phyloP scores from a whole-genome alignment of 192 early-diverging fungal genomes.

The Spinellus fusiger region DNA sequence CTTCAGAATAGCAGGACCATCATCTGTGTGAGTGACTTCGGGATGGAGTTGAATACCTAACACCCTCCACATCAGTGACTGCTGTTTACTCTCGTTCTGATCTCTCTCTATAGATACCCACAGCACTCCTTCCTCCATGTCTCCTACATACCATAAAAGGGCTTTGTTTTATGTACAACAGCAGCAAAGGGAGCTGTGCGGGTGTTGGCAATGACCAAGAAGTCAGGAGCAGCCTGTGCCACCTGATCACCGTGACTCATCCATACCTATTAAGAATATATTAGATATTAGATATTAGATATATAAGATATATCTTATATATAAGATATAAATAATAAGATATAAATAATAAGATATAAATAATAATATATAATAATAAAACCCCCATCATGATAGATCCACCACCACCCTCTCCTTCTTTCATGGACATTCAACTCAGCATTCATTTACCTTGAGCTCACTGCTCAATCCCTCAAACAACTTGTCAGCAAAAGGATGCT shows the following conservation, averaged over 20 bases:
- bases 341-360: conserved; percentile 23
- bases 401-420: not conserved
- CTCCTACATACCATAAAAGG: conserved; percentile 62
- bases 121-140: too few species aligned
- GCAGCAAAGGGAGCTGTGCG: conserved; percentile 86
- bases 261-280: conserved; percentile 68
- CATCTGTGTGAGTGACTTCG: conserved; percentile 95
- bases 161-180: conserved; percentile 71
- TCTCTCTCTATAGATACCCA: too few species aligned
- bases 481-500: conserved; percentile 52
- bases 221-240: conserved; percentile 69
- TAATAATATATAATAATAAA: conserved; percentile 21
- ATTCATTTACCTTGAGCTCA: conserved; percentile 44
- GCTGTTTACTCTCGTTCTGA: too few species aligned
- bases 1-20: conserved; percentile 73
- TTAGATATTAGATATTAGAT: too few species aligned
- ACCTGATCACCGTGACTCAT: conserved; percentile 99
- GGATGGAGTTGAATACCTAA: conserved; percentile 97
- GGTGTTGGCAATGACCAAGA: conserved; percentile 82
- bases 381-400: conserved; percentile 7
- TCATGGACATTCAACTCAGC: not conserved
- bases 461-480: conserved; percentile 69
- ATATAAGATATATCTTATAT: conserved; percentile 6
- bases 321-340: conserved; percentile 11
- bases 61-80: too few species aligned